These are phyloP conservation scores for Pseudogymnoascus sp. DNA, from an alignment of 2,329 filamentous ascomycete species.

Conservation along the genomic window DNA sequence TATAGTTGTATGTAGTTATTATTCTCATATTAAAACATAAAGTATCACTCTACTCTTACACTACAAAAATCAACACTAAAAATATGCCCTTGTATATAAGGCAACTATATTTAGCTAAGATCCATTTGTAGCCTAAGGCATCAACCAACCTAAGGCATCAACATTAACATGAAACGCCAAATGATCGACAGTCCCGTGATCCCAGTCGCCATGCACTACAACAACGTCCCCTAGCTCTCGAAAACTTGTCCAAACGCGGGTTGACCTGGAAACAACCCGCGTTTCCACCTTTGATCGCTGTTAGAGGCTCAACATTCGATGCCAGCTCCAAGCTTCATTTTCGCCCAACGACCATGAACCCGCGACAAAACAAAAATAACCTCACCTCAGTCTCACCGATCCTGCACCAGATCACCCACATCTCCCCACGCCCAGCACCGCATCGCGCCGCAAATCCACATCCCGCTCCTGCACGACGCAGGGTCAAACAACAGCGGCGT, in stretches of 20 bases:
- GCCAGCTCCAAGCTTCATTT: not conserved
- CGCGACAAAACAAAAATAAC: not conserved
- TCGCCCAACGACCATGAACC: not conserved
- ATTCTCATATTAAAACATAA: too few relatives aligned
- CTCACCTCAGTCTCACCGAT: not conserved
- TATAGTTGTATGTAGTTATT: too few relatives aligned
- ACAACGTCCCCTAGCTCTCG: not conserved
- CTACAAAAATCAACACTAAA: too few relatives aligned
- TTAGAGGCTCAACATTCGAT: not conserved
- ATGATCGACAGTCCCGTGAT: not conserved
- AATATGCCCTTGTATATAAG: not conserved
- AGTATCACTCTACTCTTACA: too few relatives aligned
- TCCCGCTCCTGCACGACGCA: constrained; percentile 2
- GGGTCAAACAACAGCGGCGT: not conserved
- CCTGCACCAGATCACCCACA: not conserved
- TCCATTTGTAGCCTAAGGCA: too few relatives aligned
- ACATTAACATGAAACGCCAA: not conserved
- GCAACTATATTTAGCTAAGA: not conserved
- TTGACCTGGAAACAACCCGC: not conserved
- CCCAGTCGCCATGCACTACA: not conserved
- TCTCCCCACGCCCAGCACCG: not conserved
- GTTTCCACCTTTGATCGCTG: not conserved
- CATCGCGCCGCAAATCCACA: not conserved
- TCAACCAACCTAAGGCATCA: too few relatives aligned
- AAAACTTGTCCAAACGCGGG: not conserved